Base-by-base conservation (phyloP, 768 basidiomycete species). In the Leccinum ochraceum region DNA sequence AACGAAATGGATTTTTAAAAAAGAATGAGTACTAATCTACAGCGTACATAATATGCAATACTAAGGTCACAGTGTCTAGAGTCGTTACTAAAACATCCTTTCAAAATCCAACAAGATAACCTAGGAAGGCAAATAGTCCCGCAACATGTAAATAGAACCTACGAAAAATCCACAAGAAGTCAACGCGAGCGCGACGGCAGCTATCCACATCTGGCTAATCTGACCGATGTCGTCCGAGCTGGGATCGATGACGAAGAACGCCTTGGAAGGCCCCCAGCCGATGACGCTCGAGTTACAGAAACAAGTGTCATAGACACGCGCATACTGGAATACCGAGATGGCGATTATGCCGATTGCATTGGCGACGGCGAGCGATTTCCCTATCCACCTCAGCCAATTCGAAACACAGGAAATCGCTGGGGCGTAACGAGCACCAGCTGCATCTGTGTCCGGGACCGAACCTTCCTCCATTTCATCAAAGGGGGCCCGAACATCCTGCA, bases 141-240 rank as follows among this genome's bases (percentile, higher is more conserved):
- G 60, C 7, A 70, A 55, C 16, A 75, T 57, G 50, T 69, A 69
- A 3, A 76, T 65, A 56, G 68, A 63, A 3, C 63, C 60, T 4
- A 72, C 62, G 39, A 71, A 77, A 20, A 67, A 16, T 0, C 54
- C 14, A 6, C 71, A 70, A 56, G 54, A 66, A 2, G 57, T 57
- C 32, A 66, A 60, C 4, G 74, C 74, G 5, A 79, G 61, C 13
- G 59, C 62, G 1, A 76, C 69, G 0, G 71, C 78, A 1, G 75
- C 75, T 44, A 73, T 69, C 78, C 79, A 79, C 6, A 74, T 72
- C 1, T n/a, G 24, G 56, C 63, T 69, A 69, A 74, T 74, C 39
- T 52, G 26, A 6, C 44, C 37, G 26, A 75, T 44, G 53, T 77
- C 76, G 10, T 53, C 58, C 1, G n/a, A 1, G 3, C 6, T 24